These are phyloP conservation scores for Gastrolobium bilobum DNA, from an alignment of 306 rosid species.

Conservation along the genomic window DNA sequence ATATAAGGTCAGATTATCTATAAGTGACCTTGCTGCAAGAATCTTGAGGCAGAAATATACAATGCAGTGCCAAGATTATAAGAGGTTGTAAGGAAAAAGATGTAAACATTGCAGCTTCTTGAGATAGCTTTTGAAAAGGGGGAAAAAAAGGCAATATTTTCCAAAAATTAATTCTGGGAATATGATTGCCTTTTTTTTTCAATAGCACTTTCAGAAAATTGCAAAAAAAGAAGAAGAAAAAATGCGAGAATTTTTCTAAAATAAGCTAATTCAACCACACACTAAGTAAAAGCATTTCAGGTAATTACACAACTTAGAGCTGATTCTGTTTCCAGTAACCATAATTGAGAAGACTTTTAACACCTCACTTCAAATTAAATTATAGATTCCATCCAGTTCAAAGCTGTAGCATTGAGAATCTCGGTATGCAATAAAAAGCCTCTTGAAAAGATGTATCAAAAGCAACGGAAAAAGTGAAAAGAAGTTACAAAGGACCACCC, in stretches of 20 bases:
- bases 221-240: too few species aligned
- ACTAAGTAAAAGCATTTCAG: slow-evolving; percentile 17
- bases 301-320: slow-evolving; percentile 1
- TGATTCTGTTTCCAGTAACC: slow-evolving; percentile 3
- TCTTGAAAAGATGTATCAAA: neutral
- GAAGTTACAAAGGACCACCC: slow-evolving; percentile 17
- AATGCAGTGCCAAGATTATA: neutral
- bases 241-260: too few species aligned
- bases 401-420: slow-evolving; percentile 9
- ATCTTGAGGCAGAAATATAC: slow-evolving; percentile 26
- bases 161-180: too few species aligned
- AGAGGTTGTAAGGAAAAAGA: too few species aligned
- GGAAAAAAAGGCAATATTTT: too few species aligned
- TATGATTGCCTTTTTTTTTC: too few species aligned
- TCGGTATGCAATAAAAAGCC: slow-evolving; percentile 1
- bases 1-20: neutral
- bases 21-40: slow-evolving; percentile 1
- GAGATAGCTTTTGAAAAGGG: too few species aligned
- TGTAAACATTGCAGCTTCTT: too few species aligned
- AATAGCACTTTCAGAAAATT: too few species aligned
- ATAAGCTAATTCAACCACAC: too few species aligned
- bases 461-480: slow-evolving; percentile 11
- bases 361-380: slow-evolving; percentile 30
- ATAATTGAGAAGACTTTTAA: slow-evolving; percentile 17
- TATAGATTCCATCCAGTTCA: slow-evolving; percentile 7